These are phyloP conservation scores for Kuraishia borneana DNA, from an alignment of 805 yeast genomes.

Conservation along the genomic window DNA sequence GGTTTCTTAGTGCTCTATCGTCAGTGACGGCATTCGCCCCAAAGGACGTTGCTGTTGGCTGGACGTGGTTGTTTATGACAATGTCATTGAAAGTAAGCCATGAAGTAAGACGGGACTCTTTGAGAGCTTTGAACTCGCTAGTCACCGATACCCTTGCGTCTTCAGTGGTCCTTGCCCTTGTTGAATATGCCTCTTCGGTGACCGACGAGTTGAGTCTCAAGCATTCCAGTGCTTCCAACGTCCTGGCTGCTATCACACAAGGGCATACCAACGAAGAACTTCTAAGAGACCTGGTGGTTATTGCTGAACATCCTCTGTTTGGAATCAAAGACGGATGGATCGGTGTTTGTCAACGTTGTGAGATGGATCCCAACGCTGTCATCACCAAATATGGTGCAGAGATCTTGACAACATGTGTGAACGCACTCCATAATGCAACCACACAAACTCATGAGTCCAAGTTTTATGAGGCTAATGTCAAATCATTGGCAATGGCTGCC, in stretches of 20 bases:
- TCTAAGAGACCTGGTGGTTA: slow-evolving; percentile 27
- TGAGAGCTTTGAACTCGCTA: slow-evolving; percentile 17
- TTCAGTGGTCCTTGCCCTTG: slow-evolving; percentile 24
- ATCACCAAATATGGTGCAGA: slow-evolving; percentile 18
- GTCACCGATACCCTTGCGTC: slow-evolving; percentile 32
- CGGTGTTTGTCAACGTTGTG: slow-evolving; percentile 49
- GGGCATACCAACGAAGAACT: slow-evolving; percentile 12
- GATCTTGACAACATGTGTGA: slow-evolving; percentile 15
- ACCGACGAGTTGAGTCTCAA: slow-evolving; percentile 10
- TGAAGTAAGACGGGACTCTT: slow-evolving; percentile 22
- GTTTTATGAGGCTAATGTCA: slow-evolving; percentile 40
- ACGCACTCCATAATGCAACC: slow-evolving; percentile 6
- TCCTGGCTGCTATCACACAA: slow-evolving; percentile 26
- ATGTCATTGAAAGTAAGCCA: slow-evolving; percentile 28
- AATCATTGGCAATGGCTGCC: slow-evolving; percentile 34
- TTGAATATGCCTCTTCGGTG: slow-evolving; percentile 8
- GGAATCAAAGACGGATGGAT: slow-evolving; percentile 58
- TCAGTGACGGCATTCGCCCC: slow-evolving; percentile 13
- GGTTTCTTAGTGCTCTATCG: slow-evolving; percentile 40
- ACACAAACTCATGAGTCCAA: slow-evolving; percentile 23
- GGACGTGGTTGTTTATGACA: slow-evolving; percentile 35
- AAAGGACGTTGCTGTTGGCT: slow-evolving; percentile 22
- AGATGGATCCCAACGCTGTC: slow-evolving; percentile 53
- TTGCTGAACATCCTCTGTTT: slow-evolving; percentile 31
- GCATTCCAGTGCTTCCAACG: slow-evolving; percentile 17